Evolutionary conservation across 352 stramenopile genomes (phyloP).

Genomic region (Globisporangium paddicum): DNA sequence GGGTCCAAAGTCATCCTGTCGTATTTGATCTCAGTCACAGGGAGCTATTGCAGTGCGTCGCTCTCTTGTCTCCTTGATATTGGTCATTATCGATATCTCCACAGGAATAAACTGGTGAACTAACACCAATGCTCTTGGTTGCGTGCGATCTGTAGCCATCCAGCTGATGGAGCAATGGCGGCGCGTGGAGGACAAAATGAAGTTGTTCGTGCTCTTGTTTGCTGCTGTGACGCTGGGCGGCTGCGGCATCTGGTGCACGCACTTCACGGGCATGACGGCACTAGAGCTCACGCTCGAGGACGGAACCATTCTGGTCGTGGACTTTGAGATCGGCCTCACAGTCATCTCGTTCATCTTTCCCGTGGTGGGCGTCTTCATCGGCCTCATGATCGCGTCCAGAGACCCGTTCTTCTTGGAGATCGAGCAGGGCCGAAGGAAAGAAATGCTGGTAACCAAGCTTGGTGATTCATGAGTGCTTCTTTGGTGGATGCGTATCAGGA

Average conservation of each 20-base stretch:
- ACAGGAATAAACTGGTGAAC: no score
- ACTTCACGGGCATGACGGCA: constrained; percentile 66
- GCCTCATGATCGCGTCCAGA: constrained; percentile 44
- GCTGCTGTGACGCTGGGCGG: constrained; percentile 41
- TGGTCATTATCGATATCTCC: no score
- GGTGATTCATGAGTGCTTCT: neutral
- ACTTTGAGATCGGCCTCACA: constrained; percentile 53
- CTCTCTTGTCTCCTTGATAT: neutral
- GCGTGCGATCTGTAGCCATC: no score
- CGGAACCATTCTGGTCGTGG: constrained; percentile 27
- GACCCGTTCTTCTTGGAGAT: constrained; percentile 61
- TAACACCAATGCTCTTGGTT: no score
- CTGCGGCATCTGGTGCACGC: constrained; percentile 62
- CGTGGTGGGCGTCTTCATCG: constrained; percentile 44
- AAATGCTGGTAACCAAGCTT: constrained; percentile 5
- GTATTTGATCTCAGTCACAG: constrained; percentile 51
- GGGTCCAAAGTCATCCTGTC: constrained; percentile 35
- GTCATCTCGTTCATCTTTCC: constrained; percentile 57
- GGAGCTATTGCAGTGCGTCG: constrained; percentile 58
- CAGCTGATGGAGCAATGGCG: constrained; percentile 73
- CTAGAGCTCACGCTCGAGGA: constrained; percentile 29
- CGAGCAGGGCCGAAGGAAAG: constrained; percentile 38
- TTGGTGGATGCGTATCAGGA: neutral
- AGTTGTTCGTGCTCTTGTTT: constrained; percentile 32
- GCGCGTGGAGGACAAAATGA: constrained; percentile 20